These are phyloP conservation scores for Letharia columbiana DNA, from an alignment of 495 filamentous ascomycete species.

Conservation along the genomic window DNA sequence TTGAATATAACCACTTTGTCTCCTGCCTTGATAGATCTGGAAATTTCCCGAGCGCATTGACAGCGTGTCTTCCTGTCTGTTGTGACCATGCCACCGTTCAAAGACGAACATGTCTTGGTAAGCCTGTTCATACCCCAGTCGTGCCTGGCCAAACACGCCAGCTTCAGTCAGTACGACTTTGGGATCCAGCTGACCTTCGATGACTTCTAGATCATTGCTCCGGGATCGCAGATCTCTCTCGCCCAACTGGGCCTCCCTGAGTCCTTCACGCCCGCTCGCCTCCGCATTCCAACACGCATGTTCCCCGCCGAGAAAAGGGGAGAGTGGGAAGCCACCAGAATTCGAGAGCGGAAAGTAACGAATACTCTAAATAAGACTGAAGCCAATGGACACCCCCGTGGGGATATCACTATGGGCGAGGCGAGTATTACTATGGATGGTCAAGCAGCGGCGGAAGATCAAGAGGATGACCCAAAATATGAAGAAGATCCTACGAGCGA, in stretches of 20 bases:
- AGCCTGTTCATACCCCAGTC: slow-evolving; percentile 15
- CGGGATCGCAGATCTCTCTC: slow-evolving; percentile 86
- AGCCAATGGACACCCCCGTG: slow-evolving; percentile 28
- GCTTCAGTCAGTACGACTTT: background rate
- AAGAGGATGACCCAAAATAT: slow-evolving; percentile 48
- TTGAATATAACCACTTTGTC: background rate
- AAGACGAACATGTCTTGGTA: slow-evolving; percentile 70
- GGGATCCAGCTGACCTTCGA: slow-evolving; percentile 19
- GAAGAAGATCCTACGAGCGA: slow-evolving; percentile 82
- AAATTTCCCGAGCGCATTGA: too few relatives aligned
- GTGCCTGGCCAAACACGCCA: slow-evolving; percentile 4
- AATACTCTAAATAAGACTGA: slow-evolving; percentile 26
- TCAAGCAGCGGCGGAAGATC: slow-evolving; percentile 10
- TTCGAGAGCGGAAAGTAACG: slow-evolving; percentile 51
- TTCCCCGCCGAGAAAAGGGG: slow-evolving; percentile 72
- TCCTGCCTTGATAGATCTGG: too few relatives aligned
- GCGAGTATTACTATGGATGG: slow-evolving; percentile 24
- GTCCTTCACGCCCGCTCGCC: slow-evolving; percentile 74
- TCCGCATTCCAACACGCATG: slow-evolving; percentile 85
- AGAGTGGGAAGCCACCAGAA: slow-evolving; percentile 76
- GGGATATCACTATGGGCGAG: slow-evolving; percentile 44
- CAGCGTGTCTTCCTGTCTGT: background rate
- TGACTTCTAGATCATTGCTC: slow-evolving; percentile 69
- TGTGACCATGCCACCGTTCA: slow-evolving; percentile 57
- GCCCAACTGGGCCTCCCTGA: slow-evolving; percentile 90